A percentile compares a stretch with the other conserved stretches of the same genome.
Conservation (phyloP, 2,329 filamentous ascomycete genomes). For the Diplodia scrobiculata region DNA sequence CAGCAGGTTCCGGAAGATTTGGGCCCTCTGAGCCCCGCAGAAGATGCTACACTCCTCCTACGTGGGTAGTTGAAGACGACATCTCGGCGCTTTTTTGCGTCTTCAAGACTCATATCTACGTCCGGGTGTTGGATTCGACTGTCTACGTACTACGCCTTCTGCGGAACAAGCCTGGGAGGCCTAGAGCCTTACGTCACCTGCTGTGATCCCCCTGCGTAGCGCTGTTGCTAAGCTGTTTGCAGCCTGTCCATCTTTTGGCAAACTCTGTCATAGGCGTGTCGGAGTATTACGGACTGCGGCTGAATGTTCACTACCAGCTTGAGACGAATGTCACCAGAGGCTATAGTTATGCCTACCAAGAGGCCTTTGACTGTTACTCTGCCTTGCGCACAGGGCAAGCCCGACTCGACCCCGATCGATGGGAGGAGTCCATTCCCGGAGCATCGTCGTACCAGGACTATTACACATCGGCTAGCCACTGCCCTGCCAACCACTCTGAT, state of each 20-base stretch:
- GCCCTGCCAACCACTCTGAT: conserved; percentile 4
- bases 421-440: neutral
- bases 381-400: conserved; percentile 4
- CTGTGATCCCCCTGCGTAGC: too few species aligned
- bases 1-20: too few species aligned
- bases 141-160: too few species aligned
- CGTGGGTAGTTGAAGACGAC: too few species aligned
- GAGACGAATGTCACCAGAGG: neutral
- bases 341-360: neutral
- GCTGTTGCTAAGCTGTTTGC: too few species aligned
- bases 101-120: too few species aligned
- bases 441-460: neutral
- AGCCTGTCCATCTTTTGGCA: conserved; percentile 38
- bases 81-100: too few species aligned
- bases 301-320: conserved; percentile 8
- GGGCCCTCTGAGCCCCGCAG: too few species aligned
- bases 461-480: neutral
- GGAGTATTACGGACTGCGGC: neutral
- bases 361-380: neutral
- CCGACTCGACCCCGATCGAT: neutral
- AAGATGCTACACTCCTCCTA: too few species aligned
- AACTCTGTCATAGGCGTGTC: conserved; percentile 39
- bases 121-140: too few species aligned
- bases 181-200: too few species aligned
- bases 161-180: too few species aligned